These are phyloP conservation scores for Paragyromitra xinjiangensis DNA, from an alignment of 495 filamentous ascomycete genomes.

Conservation along the genomic window DNA sequence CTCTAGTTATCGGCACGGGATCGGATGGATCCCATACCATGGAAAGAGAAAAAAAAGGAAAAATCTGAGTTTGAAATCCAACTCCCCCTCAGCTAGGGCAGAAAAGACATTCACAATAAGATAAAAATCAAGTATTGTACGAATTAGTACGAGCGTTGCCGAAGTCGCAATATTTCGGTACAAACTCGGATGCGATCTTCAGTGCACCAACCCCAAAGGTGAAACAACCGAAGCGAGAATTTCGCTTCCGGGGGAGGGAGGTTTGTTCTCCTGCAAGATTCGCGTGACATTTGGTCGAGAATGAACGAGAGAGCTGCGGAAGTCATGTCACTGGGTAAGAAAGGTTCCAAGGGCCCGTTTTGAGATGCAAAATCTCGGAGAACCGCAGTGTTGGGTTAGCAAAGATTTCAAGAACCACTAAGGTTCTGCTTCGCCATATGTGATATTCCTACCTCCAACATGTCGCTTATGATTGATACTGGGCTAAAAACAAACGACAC, in stretches of 20 bases:
- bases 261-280: not conserved
- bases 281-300: constrained; percentile 11
- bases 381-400: constrained; percentile 46
- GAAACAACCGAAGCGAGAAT: constrained; percentile 39
- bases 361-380: constrained; percentile 42
- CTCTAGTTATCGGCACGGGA: not conserved
- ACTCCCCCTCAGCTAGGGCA: not conserved
- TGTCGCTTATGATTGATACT: constrained; percentile 10
- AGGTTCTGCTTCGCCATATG: not conserved
- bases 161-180: constrained; percentile 19
- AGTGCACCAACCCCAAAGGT: constrained; percentile 16
- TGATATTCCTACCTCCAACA: constrained; percentile 5
- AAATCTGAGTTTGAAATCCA: constrained; percentile 6
- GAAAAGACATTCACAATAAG: constrained; percentile 14
- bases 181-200: constrained; percentile 26
- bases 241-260: constrained; percentile 6
- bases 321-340: constrained; percentile 5
- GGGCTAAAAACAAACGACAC: not conserved
- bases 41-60: constrained; percentile 10
- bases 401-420: constrained; percentile 9
- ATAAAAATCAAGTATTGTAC: not conserved
- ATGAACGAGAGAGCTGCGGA: not conserved
- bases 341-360: constrained; percentile 39
- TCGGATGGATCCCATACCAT: not conserved
- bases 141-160: constrained; percentile 6